Evolutionary conservation across 306 rosid genomes (phyloP), one percentile per base, ranked within the genome.

Genomic region (Fragaria ananassa): DNA sequence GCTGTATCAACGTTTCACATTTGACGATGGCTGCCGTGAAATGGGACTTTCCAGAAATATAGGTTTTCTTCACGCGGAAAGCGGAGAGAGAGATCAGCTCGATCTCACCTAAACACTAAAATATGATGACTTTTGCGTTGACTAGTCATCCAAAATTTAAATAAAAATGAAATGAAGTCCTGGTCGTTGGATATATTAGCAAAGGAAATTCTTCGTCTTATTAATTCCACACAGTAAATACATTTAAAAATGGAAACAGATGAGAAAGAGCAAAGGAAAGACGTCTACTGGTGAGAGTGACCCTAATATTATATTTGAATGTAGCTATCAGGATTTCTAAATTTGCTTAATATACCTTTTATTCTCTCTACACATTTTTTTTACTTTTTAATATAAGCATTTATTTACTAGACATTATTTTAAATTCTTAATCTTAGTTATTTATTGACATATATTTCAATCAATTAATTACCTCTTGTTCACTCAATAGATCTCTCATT

Each of bases 11-110:
- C 9, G 78, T 21, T 29, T 27, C 34, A 35, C 12, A 71, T 51
- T 10, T 50, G 45, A n/a, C 29, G 57, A 58, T 74, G 69, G 77
- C 60, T 74, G 88, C 87, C 64, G 86, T 18, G 78, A 78, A 9
- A 14, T 68, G 81, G 74, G 86, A 87, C 83, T 56, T 39, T 64
- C 42, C 39, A 74, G 47, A 79, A 8, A 73, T 11, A 12, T 29
- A 51, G 12, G 81, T 64, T 64, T 34, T 37, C 70, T 63, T 62
- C 70, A 37, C 46, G 70, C 46, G 70, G 25, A 18, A 29, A 35
- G 66, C 5, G 14, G 41, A 6, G 21, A 53, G 34, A 25, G 37
- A 58, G 64, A 35, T 54, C 57, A 21, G 19, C 56, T 23, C 4
- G 9, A 42, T 42, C 46, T 42, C 57, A 51, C 23, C 58, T 19